Evolutionary conservation across 768 basidiomycete species (phyloP), one percentile per base, ranked within the genome.

Genomic region (Lactifluus piperatus): DNA sequence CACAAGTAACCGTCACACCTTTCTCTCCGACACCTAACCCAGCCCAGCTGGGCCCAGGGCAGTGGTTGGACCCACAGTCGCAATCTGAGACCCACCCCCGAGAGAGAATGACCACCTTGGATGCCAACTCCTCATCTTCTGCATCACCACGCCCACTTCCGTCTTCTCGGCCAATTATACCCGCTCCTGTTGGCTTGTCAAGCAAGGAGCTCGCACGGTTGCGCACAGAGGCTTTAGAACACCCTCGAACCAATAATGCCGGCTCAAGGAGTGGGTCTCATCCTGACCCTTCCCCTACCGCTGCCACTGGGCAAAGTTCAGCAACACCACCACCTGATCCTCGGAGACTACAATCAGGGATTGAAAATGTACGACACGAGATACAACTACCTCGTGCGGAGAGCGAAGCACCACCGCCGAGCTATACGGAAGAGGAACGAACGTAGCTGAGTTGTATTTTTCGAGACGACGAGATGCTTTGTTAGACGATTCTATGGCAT

Each of bases 341-440:
- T 16, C 50, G 20, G 26, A 36, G 56, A 49, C 43, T 58, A 20
- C 46, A 51, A n/a, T 52, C 46, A 27, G 71, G 70, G 59, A 68
- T 71, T 11, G 68, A 68, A 58, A 64, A 67, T 39, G 51, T 70
- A 51, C 65, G 66, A 24, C 60, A 64, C n/a, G 66, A 64, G 13
- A 67, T 70, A 66, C 57, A 68, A 54, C 54, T 62, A 53, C 49
- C 70, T 20, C 66, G 64, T n/a, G 50, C 45, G 16, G 68, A 69
- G 27, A 29, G 68, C 20, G 67, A 65, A 47, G 63, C 68, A 18
- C 69, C 68, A 4, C n/a, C 9, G 18, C 70, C 70, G 3, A 62
- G 51, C 11, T 70, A 70, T 54, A 30, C 26, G 9, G 32, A 45
- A 11, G 37, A 5, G 16, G 51, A 27, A 8, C 41, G 26, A 32